phyloP scores from a whole-genome alignment of 495 filamentous ascomycete species.

The Pseudevernia furfuracea region DNA sequence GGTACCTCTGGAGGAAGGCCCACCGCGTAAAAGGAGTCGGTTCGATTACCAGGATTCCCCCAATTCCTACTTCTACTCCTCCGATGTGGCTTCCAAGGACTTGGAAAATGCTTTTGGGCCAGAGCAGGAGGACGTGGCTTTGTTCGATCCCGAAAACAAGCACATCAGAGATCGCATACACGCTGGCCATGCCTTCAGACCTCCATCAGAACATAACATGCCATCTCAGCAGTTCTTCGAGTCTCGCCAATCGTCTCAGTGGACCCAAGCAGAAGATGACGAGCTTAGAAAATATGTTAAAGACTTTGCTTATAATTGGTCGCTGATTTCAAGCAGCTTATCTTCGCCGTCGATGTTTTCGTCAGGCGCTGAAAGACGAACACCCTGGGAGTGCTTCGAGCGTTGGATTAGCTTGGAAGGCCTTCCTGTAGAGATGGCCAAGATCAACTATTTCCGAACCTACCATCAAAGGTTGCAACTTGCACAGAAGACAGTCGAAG shows the following conservation, averaged over 20 bases:
- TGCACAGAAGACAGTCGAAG: slow-evolving; percentile 59
- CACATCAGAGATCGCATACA: slow-evolving; percentile 82
- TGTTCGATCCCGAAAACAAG: slow-evolving; percentile 87
- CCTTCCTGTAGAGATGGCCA: slow-evolving; percentile 80
- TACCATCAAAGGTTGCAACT: slow-evolving; percentile 75
- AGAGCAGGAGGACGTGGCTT: slow-evolving; percentile 68
- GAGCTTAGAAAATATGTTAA: slow-evolving; percentile 75
- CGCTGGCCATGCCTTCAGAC: slow-evolving; percentile 84
- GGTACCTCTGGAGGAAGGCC: slow-evolving; percentile 49
- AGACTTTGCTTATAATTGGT: slow-evolving; percentile 96
- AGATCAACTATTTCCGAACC: slow-evolving; percentile 83
- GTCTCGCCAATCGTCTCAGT: slow-evolving; percentile 73
- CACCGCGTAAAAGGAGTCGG: slow-evolving; percentile 66
- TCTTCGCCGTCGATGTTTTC: slow-evolving; percentile 64
- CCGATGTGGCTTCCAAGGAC: slow-evolving; percentile 34
- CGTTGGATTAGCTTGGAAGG: slow-evolving; percentile 88
- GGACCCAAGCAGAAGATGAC: slow-evolving; percentile 84
- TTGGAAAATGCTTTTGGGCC: slow-evolving; percentile 46
- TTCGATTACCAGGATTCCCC: slow-evolving; percentile 70
- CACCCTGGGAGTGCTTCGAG: slow-evolving; percentile 98
- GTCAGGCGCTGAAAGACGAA: slow-evolving; percentile 80
- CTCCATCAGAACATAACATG: slow-evolving; percentile 85
- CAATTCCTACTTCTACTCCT: slow-evolving; percentile 34
- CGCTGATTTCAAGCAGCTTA: slow-evolving; percentile 74
- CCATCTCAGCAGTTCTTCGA: slow-evolving; percentile 86